Conservation (phyloP, 2,329 filamentous ascomycete species). For the Trichoderma aggressivum region DNA sequence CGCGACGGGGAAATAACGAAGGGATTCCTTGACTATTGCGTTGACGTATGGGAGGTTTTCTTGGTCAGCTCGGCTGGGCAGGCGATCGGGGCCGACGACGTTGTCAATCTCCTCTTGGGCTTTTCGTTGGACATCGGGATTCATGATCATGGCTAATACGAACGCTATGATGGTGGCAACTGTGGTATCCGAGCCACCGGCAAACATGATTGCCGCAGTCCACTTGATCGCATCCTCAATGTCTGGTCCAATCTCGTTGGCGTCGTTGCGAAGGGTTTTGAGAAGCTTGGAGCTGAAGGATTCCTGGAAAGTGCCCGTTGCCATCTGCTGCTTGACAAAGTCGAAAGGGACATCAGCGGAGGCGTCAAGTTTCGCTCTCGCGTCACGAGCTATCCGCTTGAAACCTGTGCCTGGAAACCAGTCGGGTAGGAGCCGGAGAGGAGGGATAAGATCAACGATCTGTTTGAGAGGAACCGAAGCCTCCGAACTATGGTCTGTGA, state of each 20-base stretch:
- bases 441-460: background rate
- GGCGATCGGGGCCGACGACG: background rate
- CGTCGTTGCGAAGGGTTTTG: background rate
- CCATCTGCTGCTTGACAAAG: background rate
- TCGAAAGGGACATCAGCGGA: background rate
- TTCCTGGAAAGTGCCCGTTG: background rate
- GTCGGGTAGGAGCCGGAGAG: background rate
- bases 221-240: background rate
- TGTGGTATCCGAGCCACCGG: background rate
- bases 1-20: background rate
- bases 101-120: constrained; percentile 3
- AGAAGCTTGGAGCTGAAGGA: background rate
- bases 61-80: background rate
- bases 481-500: background rate
- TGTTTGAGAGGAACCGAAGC: background rate
- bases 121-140: background rate
- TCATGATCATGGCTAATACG: background rate
- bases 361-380: background rate
- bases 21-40: background rate
- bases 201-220: background rate
- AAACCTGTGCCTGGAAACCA: constrained; percentile 6
- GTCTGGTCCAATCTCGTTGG: background rate
- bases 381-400: background rate
- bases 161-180: background rate
- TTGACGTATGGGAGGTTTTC: background rate